Percentiles rank a stretch among this genome's conserved stretches.
Evolutionary conservation across 306 rosid species (phyloP).

Genomic region (Vigna reflexopilosa): DNA sequence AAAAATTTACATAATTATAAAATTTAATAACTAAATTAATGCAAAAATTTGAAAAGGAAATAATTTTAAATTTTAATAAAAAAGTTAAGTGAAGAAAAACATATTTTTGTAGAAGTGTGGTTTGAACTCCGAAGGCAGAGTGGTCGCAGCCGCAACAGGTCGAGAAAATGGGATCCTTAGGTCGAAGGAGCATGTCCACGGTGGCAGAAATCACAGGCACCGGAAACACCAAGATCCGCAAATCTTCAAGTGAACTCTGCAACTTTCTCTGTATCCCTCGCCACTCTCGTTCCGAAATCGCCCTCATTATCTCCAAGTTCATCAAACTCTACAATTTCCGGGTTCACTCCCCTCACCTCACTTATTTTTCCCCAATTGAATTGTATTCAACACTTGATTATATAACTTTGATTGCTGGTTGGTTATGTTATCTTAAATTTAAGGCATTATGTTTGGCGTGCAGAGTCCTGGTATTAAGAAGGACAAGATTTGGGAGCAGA

Average conservation of each 20-base stretch:
- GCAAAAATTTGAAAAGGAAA: no score
- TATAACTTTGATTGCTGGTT: not conserved
- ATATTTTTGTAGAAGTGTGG: no score
- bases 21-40: no score
- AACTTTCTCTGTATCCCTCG: slow-evolving; percentile 59
- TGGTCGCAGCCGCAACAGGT: no score
- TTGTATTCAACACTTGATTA: slow-evolving; percentile 1
- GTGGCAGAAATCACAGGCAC: slow-evolving; percentile 38
- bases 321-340: slow-evolving; percentile 61
- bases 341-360: slow-evolving; percentile 32
- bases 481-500: slow-evolving; percentile 69
- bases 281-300: slow-evolving; percentile 55
- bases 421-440: not conserved
- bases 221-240: slow-evolving; percentile 46
- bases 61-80: no score
- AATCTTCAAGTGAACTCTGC: slow-evolving; percentile 58
- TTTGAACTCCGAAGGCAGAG: no score
- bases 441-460: slow-evolving; percentile 30
- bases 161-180: not conserved
- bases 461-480: slow-evolving; percentile 76
- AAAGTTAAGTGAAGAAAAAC: no score
- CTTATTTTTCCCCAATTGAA: not conserved
- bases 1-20: no score
- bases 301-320: slow-evolving; percentile 59
- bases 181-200: slow-evolving; percentile 51